phyloP scores from a whole-genome alignment of 2,329 filamentous ascomycete genomes.

The Colletotrichum higginsianum region DNA sequence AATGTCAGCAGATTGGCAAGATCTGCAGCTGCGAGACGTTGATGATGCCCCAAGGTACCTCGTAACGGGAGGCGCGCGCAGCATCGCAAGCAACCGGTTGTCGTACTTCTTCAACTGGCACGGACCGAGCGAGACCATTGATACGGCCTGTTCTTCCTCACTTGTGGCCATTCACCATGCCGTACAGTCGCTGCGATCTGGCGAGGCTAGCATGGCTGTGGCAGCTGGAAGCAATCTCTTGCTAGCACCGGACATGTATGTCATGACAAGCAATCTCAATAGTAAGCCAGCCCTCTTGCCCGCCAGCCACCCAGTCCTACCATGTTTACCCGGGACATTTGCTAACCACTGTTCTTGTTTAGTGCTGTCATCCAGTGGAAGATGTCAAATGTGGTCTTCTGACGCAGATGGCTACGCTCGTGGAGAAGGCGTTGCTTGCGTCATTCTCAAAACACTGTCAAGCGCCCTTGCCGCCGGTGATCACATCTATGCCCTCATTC shows the following conservation, averaged over 20 bases:
- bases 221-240: conserved; percentile 49
- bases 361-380: conserved; percentile 55
- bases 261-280: conserved; percentile 39
- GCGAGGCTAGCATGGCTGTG: conserved; percentile 50
- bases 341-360: too few species aligned
- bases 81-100: conserved; percentile 56
- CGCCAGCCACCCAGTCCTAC: too few species aligned
- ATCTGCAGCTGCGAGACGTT: conserved; percentile 46
- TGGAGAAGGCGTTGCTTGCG: conserved; percentile 64
- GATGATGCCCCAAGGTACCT: conserved; percentile 47
- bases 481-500: conserved; percentile 46
- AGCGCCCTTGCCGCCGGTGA: conserved; percentile 55
- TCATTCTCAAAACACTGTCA: conserved; percentile 63
- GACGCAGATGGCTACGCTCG: conserved; percentile 66
- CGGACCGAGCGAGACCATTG: conserved; percentile 58
- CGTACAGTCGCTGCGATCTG: conserved; percentile 51
- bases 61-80: conserved; percentile 51
- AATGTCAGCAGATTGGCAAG: conserved; percentile 48
- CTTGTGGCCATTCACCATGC: conserved; percentile 59
- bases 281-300: neutral
- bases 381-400: conserved; percentile 57
- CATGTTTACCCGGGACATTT: too few species aligned
- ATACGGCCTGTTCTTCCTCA: conserved; percentile 62
- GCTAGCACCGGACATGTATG: conserved; percentile 21
- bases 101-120: conserved; percentile 58